phyloP scores from a whole-genome alignment of 345 rosid genomes.

The Raphanus sativus region DNA sequence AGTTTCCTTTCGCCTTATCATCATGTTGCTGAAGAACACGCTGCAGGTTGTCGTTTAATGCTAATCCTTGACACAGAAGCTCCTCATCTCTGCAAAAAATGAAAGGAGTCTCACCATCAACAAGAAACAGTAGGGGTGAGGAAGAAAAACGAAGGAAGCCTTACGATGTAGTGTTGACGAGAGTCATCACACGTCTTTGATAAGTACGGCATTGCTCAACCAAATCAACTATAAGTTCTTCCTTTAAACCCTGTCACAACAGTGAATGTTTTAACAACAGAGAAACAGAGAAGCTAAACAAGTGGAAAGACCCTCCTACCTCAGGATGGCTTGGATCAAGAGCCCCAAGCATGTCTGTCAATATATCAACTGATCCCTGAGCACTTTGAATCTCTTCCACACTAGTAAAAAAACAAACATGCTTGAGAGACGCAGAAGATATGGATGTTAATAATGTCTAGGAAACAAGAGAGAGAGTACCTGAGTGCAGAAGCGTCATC shows the following conservation, averaged over 20 bases:
- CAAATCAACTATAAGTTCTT: slow-evolving; percentile 87
- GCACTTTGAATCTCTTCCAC: slow-evolving; percentile 76
- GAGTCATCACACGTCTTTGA: slow-evolving; percentile 75
- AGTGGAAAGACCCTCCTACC: slow-evolving; percentile 41
- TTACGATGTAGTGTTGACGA: slow-evolving; percentile 73
- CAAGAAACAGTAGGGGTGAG: not conserved
- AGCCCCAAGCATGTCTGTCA: slow-evolving; percentile 84
- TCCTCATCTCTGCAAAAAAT: slow-evolving; percentile 65
- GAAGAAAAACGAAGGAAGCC: slow-evolving; percentile 30
- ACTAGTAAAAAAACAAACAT: slow-evolving; percentile 45
- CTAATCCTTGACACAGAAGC: slow-evolving; percentile 78
- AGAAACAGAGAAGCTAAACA: not conserved
- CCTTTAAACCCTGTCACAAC: slow-evolving; percentile 66
- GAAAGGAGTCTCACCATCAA: slow-evolving; percentile 24
- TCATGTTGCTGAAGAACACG: slow-evolving; percentile 78
- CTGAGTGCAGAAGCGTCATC: slow-evolving; percentile 88
- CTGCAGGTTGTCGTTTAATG: slow-evolving; percentile 84
- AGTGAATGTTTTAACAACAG: not conserved
- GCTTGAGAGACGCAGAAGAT: not conserved
- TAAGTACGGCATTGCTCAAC: slow-evolving; percentile 88
- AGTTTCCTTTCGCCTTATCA: slow-evolving; percentile 65
- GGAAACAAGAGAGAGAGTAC: slow-evolving; percentile 39
- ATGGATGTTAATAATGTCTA: not conserved
- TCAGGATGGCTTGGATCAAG: slow-evolving; percentile 73
- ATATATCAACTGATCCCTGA: slow-evolving; percentile 63